Percentiles rank a stretch among this genome's conserved stretches.
These are phyloP conservation scores for Penicillium hordei DNA, from an alignment of 2,329 filamentous ascomycete genomes.

Conservation along the genomic window DNA sequence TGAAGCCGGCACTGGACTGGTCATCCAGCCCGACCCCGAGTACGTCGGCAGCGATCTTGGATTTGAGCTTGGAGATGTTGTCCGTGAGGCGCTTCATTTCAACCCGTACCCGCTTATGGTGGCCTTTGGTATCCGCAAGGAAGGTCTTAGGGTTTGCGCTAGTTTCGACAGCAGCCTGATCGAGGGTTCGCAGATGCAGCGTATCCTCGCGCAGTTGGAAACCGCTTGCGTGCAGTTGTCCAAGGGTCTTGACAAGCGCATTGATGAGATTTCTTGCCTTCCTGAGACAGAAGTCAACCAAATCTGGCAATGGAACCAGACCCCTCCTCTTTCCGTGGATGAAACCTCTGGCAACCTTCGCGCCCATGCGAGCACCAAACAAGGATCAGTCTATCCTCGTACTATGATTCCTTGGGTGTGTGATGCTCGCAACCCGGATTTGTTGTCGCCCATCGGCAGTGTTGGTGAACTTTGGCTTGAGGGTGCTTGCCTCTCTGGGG, in stretches of 20 bases:
- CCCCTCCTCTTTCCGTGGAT: constrained; percentile 38
- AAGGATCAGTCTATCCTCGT: constrained; percentile 37
- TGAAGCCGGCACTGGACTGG: constrained; percentile 37
- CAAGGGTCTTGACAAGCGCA: constrained; percentile 25
- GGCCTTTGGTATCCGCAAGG: constrained; percentile 46
- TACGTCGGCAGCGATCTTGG: constrained; percentile 40
- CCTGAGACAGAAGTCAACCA: constrained; percentile 39
- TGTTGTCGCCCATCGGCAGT: constrained; percentile 45
- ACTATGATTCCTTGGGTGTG: constrained; percentile 32
- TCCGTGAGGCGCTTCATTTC: constrained; percentile 42
- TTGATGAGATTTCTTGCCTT: constrained; percentile 41
- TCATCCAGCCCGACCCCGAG: constrained; percentile 43
- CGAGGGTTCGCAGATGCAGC: constrained; percentile 37
- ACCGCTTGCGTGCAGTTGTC: constrained; percentile 29
- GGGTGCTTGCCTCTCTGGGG: constrained; percentile 32
- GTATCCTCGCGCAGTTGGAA: constrained; percentile 40
- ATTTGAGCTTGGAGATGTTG: constrained; percentile 37
- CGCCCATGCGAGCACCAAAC: constrained; percentile 21
- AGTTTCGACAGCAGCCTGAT: constrained; percentile 46
- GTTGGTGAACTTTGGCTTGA: constrained; percentile 45
- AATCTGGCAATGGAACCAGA: constrained; percentile 48
- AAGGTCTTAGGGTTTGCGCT: constrained; percentile 46
- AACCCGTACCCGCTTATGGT: constrained; percentile 54
- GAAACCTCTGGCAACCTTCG: constrained; percentile 25
- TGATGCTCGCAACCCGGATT: constrained; percentile 31